Conservation (phyloP, 192 early-diverging fungal species). For the Backusella circina region DNA sequence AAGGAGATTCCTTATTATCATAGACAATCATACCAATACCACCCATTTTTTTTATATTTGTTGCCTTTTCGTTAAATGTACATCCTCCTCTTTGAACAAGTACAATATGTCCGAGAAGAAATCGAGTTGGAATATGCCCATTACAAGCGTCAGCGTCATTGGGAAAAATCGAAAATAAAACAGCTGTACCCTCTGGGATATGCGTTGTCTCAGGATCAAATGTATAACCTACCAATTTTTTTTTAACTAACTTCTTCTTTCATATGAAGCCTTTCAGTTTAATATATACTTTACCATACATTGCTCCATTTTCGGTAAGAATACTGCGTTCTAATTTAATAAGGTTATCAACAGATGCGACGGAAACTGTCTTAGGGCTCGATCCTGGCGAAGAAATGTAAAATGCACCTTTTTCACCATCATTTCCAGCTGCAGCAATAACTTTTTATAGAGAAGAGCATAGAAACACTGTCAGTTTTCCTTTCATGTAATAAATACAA, state of each 20-base stretch:
- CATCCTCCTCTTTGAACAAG: constrained; percentile 73
- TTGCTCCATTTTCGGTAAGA: neutral
- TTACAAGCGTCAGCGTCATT: constrained; percentile 43
- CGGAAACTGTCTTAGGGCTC: constrained; percentile 49
- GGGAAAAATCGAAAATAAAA: neutral
- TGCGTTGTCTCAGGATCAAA: neutral
- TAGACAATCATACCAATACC: constrained; percentile 66
- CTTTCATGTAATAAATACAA: neutral
- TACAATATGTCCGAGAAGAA: constrained; percentile 47
- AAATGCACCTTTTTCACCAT: constrained; percentile 60
- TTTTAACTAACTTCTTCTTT: neutral
- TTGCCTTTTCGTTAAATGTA: constrained; percentile 60
- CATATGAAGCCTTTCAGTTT: neutral
- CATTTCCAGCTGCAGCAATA: constrained; percentile 63
- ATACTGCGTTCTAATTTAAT: constrained; percentile 17
- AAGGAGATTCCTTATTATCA: constrained; percentile 34
- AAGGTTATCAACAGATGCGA: constrained; percentile 50
- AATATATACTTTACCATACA: constrained; percentile 18
- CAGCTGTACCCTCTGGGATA: neutral
- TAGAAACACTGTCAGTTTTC: neutral
- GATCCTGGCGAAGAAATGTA: constrained; percentile 56
- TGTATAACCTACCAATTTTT: neutral
- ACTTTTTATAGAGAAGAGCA: constrained; percentile 21
- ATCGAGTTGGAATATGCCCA: constrained; percentile 27
- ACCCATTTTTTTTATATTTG: constrained; percentile 48